Conservation (phyloP, 306 rosid genomes). For the Quercus engelmannii region DNA sequence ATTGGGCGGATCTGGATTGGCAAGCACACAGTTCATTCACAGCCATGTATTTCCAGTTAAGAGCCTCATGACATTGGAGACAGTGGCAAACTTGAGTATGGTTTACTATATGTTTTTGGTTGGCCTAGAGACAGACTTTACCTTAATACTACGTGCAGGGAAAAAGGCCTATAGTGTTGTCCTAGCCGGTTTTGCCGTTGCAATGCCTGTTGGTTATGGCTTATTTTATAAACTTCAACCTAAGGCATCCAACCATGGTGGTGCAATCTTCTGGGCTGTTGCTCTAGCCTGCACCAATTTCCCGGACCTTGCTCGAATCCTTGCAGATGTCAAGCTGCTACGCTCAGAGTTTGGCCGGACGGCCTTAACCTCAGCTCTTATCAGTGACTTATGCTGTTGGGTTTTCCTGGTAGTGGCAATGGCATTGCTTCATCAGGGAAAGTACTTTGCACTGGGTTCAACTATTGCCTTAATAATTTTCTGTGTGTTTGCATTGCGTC, state of each 20-base stretch:
- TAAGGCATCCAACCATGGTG: not conserved
- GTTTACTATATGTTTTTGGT: constrained; percentile 43
- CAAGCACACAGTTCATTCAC: not conserved
- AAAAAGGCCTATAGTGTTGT: constrained; percentile 30
- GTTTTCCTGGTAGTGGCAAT: constrained; percentile 19
- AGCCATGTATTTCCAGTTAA: constrained; percentile 2
- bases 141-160: constrained; percentile 22
- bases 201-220: constrained; percentile 21
- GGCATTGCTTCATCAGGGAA: constrained; percentile 1
- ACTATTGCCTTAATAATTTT: constrained; percentile 4
- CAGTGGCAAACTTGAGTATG: constrained; percentile 24
- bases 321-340: constrained; percentile 42
- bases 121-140: constrained; percentile 39
- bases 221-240: constrained; percentile 1
- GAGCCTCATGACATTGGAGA: constrained; percentile 17
- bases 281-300: constrained; percentile 39
- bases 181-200: constrained; percentile 25
- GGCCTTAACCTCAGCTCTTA: constrained; percentile 34
- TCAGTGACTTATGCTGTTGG: constrained; percentile 42
- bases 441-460: not conserved
- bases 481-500: constrained; percentile 21
- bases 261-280: constrained; percentile 35
- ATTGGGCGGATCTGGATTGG: constrained; percentile 25
- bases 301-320: constrained; percentile 36
- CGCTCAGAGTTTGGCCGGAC: constrained; percentile 37